A percentile compares a stretch with the other conserved stretches of the same genome.
Evolutionary conservation across 2,329 filamentous ascomycete species (phyloP).

Genomic region (Chaetomiaceae sp.): DNA sequence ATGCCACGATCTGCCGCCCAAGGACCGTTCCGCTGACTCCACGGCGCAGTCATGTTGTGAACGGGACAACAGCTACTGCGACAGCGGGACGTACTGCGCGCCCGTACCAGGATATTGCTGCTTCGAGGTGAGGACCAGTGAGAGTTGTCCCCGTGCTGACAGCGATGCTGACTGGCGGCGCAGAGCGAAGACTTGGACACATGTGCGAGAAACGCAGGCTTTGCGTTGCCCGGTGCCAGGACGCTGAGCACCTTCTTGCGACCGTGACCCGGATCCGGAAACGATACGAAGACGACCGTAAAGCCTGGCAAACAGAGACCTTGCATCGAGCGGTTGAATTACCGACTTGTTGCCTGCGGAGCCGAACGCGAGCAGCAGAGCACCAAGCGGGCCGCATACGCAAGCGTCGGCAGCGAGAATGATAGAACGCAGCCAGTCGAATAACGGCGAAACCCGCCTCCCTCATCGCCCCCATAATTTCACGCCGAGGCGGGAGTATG

Average conservation of each 20-base stretch:
- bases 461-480: no score
- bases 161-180: constrained; percentile 14
- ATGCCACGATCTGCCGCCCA: no score
- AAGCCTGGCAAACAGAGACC: not conserved
- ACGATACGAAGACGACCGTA: not conserved
- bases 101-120: constrained; percentile 35
- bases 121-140: constrained; percentile 27
- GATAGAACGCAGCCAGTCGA: no score
- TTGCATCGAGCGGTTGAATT: not conserved
- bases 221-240: not conserved
- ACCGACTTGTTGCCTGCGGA: not conserved
- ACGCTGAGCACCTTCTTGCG: not conserved
- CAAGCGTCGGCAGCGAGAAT: no score
- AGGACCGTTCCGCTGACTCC: not conserved
- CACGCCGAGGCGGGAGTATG: no score
- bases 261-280: not conserved
- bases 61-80: constrained; percentile 32
- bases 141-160: not conserved
- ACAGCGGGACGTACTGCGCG: constrained; percentile 32
- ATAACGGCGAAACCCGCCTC: no score
- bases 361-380: not conserved
- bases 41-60: constrained; percentile 30
- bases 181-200: constrained; percentile 31
- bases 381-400: constrained; percentile 2
- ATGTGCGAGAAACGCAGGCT: constrained; percentile 28